These are phyloP conservation scores for Vicia faba DNA, from an alignment of 306 rosid genomes.

Conservation along the genomic window DNA sequence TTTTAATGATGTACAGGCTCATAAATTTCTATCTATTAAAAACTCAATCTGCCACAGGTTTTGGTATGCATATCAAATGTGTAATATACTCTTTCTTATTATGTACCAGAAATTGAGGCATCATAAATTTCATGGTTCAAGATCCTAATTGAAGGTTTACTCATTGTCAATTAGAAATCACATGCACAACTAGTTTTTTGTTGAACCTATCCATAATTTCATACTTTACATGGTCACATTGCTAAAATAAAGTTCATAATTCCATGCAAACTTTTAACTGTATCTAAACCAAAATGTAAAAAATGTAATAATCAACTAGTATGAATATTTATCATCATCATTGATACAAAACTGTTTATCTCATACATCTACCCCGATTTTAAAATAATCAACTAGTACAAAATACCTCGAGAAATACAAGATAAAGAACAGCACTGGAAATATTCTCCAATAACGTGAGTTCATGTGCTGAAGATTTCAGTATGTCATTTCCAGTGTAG, in stretches of 20 bases:
- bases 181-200: not conserved
- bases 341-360: constrained; percentile 6
- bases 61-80: not conserved
- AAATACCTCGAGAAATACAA: constrained; percentile 14
- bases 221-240: not conserved
- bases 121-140: not conserved
- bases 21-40: not conserved
- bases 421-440: not conserved
- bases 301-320: not conserved
- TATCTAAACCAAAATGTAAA: too few species aligned
- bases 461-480: constrained; percentile 6
- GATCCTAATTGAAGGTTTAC: not conserved
- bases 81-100: not conserved
- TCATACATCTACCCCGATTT: constrained; percentile 5
- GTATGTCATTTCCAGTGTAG: not conserved
- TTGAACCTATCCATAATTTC: not conserved
- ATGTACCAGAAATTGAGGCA: not conserved
- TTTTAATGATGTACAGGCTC: not conserved
- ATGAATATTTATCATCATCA: not conserved
- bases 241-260: not conserved
- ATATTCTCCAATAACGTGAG: not conserved
- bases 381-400: constrained; percentile 10
- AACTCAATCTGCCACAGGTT: not conserved
- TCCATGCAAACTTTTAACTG: not conserved
- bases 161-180: not conserved